phyloP scores from a whole-genome alignment of 1,284 basidiomycete genomes.

The Cutaneotrichosporon spelunceum region DNA sequence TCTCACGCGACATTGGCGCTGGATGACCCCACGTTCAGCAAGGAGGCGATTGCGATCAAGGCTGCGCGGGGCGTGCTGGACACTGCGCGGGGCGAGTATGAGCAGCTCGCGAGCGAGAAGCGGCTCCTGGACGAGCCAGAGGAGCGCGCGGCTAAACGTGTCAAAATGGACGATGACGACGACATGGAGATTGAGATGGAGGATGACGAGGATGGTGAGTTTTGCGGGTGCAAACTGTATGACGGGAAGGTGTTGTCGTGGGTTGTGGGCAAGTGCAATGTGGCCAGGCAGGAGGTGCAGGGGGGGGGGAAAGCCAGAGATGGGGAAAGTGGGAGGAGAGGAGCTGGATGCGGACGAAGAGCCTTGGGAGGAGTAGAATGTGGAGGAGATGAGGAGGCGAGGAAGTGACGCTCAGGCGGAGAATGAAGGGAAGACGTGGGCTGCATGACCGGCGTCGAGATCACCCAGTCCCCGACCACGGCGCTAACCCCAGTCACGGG shows the following conservation, averaged over 20 bases:
- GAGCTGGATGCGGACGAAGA: no score
- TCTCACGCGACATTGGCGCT: slow-evolving; percentile 70
- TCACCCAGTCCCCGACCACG: background rate
- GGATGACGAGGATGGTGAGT: slow-evolving; percentile 46
- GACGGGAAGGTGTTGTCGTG: background rate
- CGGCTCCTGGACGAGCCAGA: slow-evolving; percentile 64
- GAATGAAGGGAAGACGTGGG: background rate
- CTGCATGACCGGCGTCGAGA: no score
- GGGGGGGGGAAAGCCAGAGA: background rate
- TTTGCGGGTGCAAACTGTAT: background rate
- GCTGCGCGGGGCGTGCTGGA: slow-evolving; percentile 50
- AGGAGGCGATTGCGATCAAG: slow-evolving; percentile 55
- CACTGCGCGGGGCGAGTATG: slow-evolving; percentile 54
- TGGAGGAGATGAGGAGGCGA: no score
- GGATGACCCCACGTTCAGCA: slow-evolving; percentile 59
- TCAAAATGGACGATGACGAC: slow-evolving; percentile 38
- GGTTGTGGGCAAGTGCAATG: background rate
- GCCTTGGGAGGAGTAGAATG: no score
- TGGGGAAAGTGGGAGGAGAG: no score
- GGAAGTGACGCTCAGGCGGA: no score
- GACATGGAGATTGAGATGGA: slow-evolving; percentile 52
- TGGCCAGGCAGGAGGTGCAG: background rate
- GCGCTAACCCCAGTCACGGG: slow-evolving; percentile 8
- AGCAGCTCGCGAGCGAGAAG: slow-evolving; percentile 57
- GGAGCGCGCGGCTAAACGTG: slow-evolving; percentile 38